Evolutionary conservation across 371 early-diverging fungal species (phyloP).

Genomic region (Syncephalastrum racemosum): DNA sequence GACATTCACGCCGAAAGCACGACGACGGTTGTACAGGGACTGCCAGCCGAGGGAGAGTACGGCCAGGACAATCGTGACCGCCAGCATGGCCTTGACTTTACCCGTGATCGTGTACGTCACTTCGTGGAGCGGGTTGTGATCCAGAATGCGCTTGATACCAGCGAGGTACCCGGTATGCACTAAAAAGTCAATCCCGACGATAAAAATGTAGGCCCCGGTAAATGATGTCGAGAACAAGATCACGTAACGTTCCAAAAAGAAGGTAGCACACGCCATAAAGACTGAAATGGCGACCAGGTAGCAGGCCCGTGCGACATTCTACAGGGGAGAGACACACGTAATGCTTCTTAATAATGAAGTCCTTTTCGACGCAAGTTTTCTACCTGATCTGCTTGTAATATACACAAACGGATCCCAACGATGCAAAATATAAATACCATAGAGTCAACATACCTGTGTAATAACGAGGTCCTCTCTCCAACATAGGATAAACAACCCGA

Average conservation of each 20-base stretch:
- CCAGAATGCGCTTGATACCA: constrained; percentile 18
- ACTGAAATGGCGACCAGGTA: constrained; percentile 22
- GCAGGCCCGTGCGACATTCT: constrained; percentile 23
- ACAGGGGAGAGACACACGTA: background rate
- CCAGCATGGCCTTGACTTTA: constrained; percentile 22
- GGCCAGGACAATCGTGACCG: constrained; percentile 22
- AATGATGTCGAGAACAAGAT: constrained; percentile 21
- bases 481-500: constrained; percentile 35
- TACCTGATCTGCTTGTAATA: no score
- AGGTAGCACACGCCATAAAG: constrained; percentile 12
- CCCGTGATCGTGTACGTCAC: constrained; percentile 14
- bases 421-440: no score
- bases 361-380: no score
- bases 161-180: constrained; percentile 23
- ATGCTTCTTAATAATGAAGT: no score
- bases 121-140: constrained; percentile 15
- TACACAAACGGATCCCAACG: no score
- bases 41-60: constrained; percentile 30
- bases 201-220: constrained; percentile 20
- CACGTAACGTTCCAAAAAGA: constrained; percentile 23
- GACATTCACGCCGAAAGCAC: constrained; percentile 19
- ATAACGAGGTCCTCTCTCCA: constrained; percentile 36
- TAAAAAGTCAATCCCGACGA: constrained; percentile 21
- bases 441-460: constrained; percentile 3
- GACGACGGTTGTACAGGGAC: constrained; percentile 21